These are phyloP conservation scores for Ustilago loliicola DNA, from an alignment of 1,284 basidiomycete genomes.

Conservation along the genomic window DNA sequence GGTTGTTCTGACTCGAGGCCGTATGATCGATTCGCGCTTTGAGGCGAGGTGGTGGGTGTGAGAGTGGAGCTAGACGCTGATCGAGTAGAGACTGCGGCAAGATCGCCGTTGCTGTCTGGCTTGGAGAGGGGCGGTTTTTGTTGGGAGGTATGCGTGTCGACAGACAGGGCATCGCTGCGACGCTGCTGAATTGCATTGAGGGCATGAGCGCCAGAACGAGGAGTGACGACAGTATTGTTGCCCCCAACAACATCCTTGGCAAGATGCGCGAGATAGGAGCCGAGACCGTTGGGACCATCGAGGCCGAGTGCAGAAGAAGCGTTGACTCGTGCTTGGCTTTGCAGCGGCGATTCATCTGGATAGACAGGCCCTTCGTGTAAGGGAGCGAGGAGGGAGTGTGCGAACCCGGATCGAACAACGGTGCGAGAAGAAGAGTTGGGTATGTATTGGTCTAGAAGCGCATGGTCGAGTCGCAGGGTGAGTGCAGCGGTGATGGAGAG, in stretches of 20 bases:
- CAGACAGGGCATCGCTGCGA: conserved; percentile 16
- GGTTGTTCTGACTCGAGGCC: neutral
- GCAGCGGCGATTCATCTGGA: conserved; percentile 48
- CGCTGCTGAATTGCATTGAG: conserved; percentile 32
- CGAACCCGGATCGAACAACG: conserved; percentile 34
- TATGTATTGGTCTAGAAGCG: conserved; percentile 29
- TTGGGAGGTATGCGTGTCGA: neutral
- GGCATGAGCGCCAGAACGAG: conserved; percentile 36
- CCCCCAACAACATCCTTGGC: conserved; percentile 37
- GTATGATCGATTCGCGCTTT: neutral
- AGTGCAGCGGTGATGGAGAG: conserved; percentile 44
- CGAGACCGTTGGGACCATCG: conserved; percentile 47
- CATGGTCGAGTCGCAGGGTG: conserved; percentile 32
- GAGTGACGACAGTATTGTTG: conserved; percentile 50
- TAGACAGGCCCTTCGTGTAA: conserved; percentile 52
- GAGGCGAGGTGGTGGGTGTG: neutral
- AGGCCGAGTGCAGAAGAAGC: conserved; percentile 41
- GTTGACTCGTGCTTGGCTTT: conserved; percentile 37
- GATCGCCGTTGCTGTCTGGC: conserved; percentile 41
- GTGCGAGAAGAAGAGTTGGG: conserved; percentile 1
- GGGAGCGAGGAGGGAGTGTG: conserved; percentile 46
- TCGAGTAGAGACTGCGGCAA: conserved; percentile 19
- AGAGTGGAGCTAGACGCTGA: neutral
- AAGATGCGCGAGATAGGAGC: conserved; percentile 41
- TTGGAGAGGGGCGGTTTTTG: neutral